Base-by-base conservation (phyloP, 2,329 filamentous ascomycete species). In the Colletotrichum limetticola region DNA sequence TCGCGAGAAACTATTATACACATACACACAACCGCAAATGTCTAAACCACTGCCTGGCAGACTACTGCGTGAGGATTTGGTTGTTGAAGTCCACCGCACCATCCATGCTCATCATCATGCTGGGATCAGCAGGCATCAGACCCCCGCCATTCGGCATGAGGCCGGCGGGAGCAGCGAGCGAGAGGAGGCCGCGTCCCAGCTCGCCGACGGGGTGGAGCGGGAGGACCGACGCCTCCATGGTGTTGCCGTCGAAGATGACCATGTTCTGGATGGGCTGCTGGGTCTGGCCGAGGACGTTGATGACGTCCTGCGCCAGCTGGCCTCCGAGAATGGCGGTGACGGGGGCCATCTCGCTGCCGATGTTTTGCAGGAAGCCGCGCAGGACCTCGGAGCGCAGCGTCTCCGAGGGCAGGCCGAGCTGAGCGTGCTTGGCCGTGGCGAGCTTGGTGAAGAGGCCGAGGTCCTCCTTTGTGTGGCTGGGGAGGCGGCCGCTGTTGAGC, bases 221-320 rank as follows among this genome's bases (percentile, higher is more conserved):
- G 80, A 97, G 98, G 76, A 97, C 91, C 2, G 91, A 91, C 0
- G 93, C 94, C 76, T 94, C 90, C 82, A 94, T 93, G 58, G 88
- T 89, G 77, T 94, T 93, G 16, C 95, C 95, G 81, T 98, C 95
- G 78, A 98, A 98, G 24, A 98, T 86, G 62, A 98, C 89, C 81
- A 98, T 91, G 82, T 99, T 99, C 84, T 99, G 97, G 55, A 99
- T 93, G 1, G 97, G 97, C 82, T 98, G 97, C 84, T 98, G 95
- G 53, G 93, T 91, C 80, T 94, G 91, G 61, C 95, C 95, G 6
- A 98, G 89, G 37, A 98, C 95, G 78, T 98, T 98, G 84, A 99
- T 98, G 64, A 98, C 95, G 80, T 99, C 97, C 83, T 99, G 97
- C 1, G 96, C 95, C 19, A 99, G 88, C 81, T 95, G 91, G 11